Conservation (phyloP, 371 early-diverging fungal genomes). For the Entomophthora muscae region DNA sequence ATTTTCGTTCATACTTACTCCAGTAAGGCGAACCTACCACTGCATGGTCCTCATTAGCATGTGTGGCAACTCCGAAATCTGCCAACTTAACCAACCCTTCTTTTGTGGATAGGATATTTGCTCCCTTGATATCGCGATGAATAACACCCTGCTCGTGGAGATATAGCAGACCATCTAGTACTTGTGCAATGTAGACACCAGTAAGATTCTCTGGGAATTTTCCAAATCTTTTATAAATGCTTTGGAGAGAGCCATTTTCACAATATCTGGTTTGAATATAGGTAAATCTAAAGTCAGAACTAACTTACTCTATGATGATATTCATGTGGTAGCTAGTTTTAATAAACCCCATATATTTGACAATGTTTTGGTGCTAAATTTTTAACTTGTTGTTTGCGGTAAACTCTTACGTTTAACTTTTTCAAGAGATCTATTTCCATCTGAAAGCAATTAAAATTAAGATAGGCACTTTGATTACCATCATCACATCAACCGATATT, state of each 20-base stretch:
- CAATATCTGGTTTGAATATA: constrained; percentile 28
- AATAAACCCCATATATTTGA: constrained; percentile 51
- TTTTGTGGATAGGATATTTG: constrained; percentile 65
- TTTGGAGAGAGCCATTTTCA: constrained; percentile 75
- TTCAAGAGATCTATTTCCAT: constrained; percentile 45
- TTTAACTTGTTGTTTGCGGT: neutral
- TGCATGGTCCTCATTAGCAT: constrained; percentile 18
- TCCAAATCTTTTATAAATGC: constrained; percentile 61
- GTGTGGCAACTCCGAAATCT: constrained; percentile 69
- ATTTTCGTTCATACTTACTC: constrained; percentile 21
- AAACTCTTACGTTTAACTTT: constrained; percentile 29
- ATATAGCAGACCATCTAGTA: constrained; percentile 57
- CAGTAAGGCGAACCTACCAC: constrained; percentile 53
- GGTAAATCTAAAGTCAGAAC: neutral
- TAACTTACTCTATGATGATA: constrained; percentile 51
- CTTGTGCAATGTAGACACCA: constrained; percentile 59
- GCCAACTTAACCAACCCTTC: constrained; percentile 67
- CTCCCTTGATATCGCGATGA: constrained; percentile 84
- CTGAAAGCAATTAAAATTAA: constrained; percentile 16
- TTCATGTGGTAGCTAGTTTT: constrained; percentile 39
- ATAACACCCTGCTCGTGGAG: constrained; percentile 78
- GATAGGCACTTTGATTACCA: constrained; percentile 18
- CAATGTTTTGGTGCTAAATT: constrained; percentile 55
- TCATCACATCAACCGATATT: constrained; percentile 27
- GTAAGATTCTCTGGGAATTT: constrained; percentile 65